Evolutionary conservation across 257 asterid species (phyloP).

Genomic region (Petunia secreta): DNA sequence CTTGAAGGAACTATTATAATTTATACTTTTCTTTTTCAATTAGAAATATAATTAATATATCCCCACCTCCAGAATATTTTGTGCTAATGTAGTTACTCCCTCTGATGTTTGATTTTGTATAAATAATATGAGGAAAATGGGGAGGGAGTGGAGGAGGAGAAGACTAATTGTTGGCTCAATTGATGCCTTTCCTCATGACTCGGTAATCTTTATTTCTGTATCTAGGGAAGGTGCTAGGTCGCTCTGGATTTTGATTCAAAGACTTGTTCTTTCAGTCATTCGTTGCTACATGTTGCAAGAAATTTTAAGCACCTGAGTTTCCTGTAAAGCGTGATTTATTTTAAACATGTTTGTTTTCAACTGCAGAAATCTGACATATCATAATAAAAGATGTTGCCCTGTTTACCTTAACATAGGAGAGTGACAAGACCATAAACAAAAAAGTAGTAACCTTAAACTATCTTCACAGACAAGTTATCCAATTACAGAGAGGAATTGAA

Average conservation of each 20-base stretch:
- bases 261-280: conserved; percentile 4
- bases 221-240: background rate
- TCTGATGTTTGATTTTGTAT: background rate
- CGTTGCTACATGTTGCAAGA: background rate
- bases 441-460: background rate
- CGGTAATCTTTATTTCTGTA: background rate
- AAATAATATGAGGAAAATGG: background rate
- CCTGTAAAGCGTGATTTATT: background rate
- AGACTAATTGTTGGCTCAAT: background rate
- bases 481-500: background rate
- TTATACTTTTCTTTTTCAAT: background rate
- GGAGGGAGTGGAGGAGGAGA: background rate
- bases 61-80: background rate
- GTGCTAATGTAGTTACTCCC: background rate
- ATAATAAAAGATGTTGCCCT: background rate
- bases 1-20: no score
- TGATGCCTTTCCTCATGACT: background rate
- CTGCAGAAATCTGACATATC: conserved; percentile 5
- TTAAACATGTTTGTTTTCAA: conserved; percentile 1
- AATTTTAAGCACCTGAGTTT: background rate
- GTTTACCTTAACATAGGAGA: background rate
- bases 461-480: conserved; percentile 5
- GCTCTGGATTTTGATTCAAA: background rate
- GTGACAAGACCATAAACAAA: background rate
- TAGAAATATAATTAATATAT: background rate